Evolutionary conservation across 768 basidiomycete species (phyloP).

Genomic region (Pleurotus tuber-regium): DNA sequence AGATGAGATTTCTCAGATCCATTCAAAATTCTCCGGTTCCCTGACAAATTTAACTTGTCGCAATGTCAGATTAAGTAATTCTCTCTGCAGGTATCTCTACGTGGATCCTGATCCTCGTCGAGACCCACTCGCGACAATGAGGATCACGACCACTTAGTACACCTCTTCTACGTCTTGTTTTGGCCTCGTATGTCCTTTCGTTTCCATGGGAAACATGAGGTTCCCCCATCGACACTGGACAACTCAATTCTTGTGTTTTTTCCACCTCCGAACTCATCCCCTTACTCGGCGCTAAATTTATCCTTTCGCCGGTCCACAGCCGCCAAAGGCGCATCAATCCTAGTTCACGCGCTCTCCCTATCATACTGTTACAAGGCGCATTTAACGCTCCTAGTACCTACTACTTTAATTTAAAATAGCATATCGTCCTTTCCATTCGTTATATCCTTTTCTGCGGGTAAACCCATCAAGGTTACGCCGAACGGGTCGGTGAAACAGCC

Average conservation of each 20-base stretch:
- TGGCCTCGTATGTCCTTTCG: neutral
- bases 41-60: neutral
- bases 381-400: neutral
- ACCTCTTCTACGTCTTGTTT: neutral
- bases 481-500: constrained; percentile 1
- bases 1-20: neutral
- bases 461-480: neutral
- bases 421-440: neutral
- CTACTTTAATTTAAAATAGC: neutral
- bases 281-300: neutral
- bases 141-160: neutral
- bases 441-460: neutral
- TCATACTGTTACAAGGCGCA: too few relatives aligned
- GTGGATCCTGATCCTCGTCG: neutral
- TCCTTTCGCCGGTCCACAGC: neutral
- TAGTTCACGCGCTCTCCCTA: too few relatives aligned
- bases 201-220: neutral
- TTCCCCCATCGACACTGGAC: neutral
- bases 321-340: neutral
- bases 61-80: neutral
- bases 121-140: neutral
- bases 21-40: neutral
- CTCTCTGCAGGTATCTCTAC: neutral
- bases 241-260: neutral
- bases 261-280: neutral